phyloP scores from a whole-genome alignment of 2,329 filamentous ascomycete species.

The Phaeoacremonium minimum region DNA sequence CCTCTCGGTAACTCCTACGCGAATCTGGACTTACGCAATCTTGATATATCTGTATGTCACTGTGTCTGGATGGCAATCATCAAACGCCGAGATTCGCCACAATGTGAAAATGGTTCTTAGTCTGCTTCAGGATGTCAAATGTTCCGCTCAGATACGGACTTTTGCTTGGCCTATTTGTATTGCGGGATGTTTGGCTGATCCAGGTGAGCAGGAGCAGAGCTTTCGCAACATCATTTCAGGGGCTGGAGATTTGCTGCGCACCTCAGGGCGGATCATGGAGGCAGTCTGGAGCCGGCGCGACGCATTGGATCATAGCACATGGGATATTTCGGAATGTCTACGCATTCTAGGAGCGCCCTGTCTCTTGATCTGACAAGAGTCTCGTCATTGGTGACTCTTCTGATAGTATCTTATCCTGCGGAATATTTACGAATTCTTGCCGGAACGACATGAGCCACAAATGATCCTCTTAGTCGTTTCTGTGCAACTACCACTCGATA shows the following conservation, averaged over 20 bases:
- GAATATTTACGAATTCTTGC: too few relatives aligned
- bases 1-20: slow-evolving; percentile 13
- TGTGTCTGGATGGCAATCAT: slow-evolving; percentile 39
- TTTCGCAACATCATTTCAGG: not conserved
- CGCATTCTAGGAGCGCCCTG: not conserved
- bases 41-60: slow-evolving; percentile 37
- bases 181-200: slow-evolving; percentile 28
- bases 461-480: too few relatives aligned
- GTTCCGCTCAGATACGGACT: slow-evolving; percentile 24
- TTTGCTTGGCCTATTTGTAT: slow-evolving; percentile 36
- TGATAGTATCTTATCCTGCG: too few relatives aligned
- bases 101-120: slow-evolving; percentile 20
- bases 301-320: not conserved
- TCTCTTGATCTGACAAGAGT: too few relatives aligned
- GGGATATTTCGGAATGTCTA: slow-evolving; percentile 4
- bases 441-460: too few relatives aligned
- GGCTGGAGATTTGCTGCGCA: not conserved
- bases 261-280: slow-evolving; percentile 1
- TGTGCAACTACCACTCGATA: too few relatives aligned
- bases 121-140: slow-evolving; percentile 20
- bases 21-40: slow-evolving; percentile 38
- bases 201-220: slow-evolving; percentile 4
- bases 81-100: slow-evolving; percentile 28
- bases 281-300: slow-evolving; percentile 1
- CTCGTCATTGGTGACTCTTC: too few relatives aligned